A percentile compares a stretch with the other conserved stretches of the same genome.
Conservation (phyloP, 306 rosid genomes). For the Lathyrus tuberosus region DNA sequence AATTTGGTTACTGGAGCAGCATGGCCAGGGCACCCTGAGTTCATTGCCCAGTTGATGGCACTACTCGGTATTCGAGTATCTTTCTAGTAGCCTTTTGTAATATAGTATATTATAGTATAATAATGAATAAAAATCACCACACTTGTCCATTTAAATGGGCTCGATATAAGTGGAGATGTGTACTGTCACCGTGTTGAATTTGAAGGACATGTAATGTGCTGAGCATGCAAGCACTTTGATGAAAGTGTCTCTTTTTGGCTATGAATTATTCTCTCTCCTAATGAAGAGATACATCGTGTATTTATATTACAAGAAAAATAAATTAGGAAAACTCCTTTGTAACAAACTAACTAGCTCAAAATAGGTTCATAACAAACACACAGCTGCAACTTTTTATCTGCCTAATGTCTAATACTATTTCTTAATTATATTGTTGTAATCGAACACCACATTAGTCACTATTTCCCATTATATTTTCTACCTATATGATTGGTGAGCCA, state of each 20-base stretch:
- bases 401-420: background rate
- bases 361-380: background rate
- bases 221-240: slow-evolving; percentile 22
- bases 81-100: slow-evolving; percentile 43
- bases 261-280: background rate
- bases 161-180: slow-evolving; percentile 28
- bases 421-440: background rate
- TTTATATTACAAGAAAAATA: background rate
- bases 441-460: background rate
- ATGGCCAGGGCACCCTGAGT: slow-evolving; percentile 88
- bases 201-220: slow-evolving; percentile 30
- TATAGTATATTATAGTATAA: background rate
- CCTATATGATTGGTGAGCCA: background rate
- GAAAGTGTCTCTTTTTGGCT: background rate
- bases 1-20: slow-evolving; percentile 90
- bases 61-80: slow-evolving; percentile 63
- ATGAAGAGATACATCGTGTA: background rate
- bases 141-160: slow-evolving; percentile 11
- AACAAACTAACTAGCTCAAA: background rate
- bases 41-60: slow-evolving; percentile 78
- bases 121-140: slow-evolving; percentile 2
- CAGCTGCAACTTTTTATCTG: background rate
- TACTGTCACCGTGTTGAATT: slow-evolving; percentile 5
- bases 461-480: background rate
- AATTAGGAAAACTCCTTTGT: background rate